Percentiles rank a stretch among this genome's conserved stretches.
Evolutionary conservation across 2,329 filamentous ascomycete species (phyloP).

Genomic region (Coniochaeta ligniaria): DNA sequence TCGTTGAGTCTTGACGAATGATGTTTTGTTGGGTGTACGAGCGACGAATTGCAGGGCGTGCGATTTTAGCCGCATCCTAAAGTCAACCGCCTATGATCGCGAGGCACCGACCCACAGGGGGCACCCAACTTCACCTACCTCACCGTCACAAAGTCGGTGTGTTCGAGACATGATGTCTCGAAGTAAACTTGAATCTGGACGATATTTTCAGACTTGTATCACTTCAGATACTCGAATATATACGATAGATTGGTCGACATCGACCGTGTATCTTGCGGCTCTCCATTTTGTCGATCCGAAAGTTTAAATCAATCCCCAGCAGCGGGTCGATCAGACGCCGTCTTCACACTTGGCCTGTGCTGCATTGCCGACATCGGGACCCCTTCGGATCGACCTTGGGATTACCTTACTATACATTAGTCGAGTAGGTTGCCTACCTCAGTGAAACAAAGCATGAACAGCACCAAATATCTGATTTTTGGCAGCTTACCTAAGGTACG

Average conservation of each 20-base stretch:
- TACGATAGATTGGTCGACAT: too few relatives aligned
- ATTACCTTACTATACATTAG: too few relatives aligned
- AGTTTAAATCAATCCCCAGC: background rate
- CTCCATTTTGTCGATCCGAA: background rate
- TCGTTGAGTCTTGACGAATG: background rate
- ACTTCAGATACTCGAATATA: too few relatives aligned
- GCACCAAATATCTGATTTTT: too few relatives aligned
- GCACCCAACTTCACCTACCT: background rate
- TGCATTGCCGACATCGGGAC: background rate
- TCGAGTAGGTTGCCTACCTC: too few relatives aligned
- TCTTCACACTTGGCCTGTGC: too few relatives aligned
- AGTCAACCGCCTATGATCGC: background rate
- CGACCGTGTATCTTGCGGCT: background rate
- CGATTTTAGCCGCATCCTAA: background rate
- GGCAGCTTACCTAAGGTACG: too few relatives aligned
- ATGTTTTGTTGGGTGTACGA: background rate
- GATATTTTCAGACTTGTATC: too few relatives aligned
- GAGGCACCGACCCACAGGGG: background rate
- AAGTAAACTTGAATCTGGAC: too few relatives aligned
- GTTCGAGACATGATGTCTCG: too few relatives aligned
- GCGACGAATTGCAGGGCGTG: background rate
- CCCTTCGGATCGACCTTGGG: background rate
- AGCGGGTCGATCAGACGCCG: background rate
- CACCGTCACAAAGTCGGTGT: too few relatives aligned
- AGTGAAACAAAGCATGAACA: background rate